These are phyloP conservation scores for Trichoderma sp. DNA, from an alignment of 2,329 filamentous ascomycete species.

Conservation along the genomic window DNA sequence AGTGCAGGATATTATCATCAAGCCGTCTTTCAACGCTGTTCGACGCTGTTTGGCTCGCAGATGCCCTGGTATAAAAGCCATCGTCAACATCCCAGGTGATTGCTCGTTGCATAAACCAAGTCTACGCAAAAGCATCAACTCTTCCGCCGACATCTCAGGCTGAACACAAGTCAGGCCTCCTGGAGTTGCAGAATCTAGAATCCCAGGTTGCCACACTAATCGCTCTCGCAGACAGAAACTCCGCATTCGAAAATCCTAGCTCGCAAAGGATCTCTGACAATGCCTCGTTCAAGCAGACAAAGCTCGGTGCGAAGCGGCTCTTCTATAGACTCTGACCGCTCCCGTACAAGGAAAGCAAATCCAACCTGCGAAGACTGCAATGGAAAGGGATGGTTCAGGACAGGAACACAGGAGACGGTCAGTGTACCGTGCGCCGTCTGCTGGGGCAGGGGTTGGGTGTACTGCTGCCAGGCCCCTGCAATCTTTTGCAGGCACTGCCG, in stretches of 20 bases:
- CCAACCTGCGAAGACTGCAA: conserved; percentile 24
- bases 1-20: background rate
- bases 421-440: conserved; percentile 10
- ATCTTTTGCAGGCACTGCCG: conserved; percentile 2
- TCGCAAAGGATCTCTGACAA: background rate
- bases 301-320: conserved; percentile 18
- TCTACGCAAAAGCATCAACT: background rate
- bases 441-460: background rate
- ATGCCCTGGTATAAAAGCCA: background rate
- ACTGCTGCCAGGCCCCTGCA: conserved; percentile 17
- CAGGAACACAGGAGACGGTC: background rate
- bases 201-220: conserved; percentile 21
- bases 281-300: conserved; percentile 20
- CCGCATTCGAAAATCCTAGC: background rate
- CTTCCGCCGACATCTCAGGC: background rate
- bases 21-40: background rate
- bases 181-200: background rate
- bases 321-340: conserved; percentile 18
- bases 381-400: conserved; percentile 13
- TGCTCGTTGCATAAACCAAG: background rate
- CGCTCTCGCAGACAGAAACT: background rate
- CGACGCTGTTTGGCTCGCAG: background rate
- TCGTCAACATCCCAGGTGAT: background rate
- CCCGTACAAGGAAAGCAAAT: conserved; percentile 16
- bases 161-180: background rate